phyloP scores from a whole-genome alignment of 2,329 filamentous ascomycete species.

The Monilinia laxa region DNA sequence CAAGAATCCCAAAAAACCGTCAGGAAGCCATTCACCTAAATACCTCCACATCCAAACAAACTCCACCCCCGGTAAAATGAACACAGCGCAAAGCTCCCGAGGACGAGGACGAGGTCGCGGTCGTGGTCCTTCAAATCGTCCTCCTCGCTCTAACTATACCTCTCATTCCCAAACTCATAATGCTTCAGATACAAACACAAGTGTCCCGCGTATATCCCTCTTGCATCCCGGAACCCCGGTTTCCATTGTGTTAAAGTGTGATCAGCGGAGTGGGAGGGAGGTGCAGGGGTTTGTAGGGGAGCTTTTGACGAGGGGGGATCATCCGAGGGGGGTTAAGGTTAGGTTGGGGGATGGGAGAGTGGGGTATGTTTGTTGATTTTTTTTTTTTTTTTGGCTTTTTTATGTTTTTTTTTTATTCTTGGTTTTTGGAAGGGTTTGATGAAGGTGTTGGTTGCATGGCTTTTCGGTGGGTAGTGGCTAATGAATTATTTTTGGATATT shows the following conservation, averaged over 20 bases:
- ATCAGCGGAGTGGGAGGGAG: constrained; percentile 38
- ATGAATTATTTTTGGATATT: background rate
- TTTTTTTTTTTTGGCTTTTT: background rate
- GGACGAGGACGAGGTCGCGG: no score
- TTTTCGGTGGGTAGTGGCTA: background rate
- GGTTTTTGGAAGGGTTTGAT: no score
- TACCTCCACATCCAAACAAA: no score
- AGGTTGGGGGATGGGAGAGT: constrained; percentile 37
- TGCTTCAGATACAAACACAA: no score
- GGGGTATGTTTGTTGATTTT: constrained; percentile 22
- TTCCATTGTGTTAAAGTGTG: constrained; percentile 39
- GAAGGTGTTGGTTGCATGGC: background rate
- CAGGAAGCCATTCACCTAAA: no score
- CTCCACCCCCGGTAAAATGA: no score
- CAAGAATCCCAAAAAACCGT: no score
- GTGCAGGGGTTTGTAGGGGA: constrained; percentile 37
- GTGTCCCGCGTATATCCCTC: constrained; percentile 34
- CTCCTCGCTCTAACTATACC: no score
- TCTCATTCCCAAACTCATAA: no score
- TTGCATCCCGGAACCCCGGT: constrained; percentile 34
- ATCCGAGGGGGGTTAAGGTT: constrained; percentile 40
- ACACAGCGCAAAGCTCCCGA: no score
- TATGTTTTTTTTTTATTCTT: background rate
- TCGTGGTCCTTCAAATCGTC: no score
- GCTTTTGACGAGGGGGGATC: constrained; percentile 37